A percentile compares a stretch with the other conserved stretches of the same genome.
Conservation (phyloP, 345 rosid genomes). For the Populus pruinosa region DNA sequence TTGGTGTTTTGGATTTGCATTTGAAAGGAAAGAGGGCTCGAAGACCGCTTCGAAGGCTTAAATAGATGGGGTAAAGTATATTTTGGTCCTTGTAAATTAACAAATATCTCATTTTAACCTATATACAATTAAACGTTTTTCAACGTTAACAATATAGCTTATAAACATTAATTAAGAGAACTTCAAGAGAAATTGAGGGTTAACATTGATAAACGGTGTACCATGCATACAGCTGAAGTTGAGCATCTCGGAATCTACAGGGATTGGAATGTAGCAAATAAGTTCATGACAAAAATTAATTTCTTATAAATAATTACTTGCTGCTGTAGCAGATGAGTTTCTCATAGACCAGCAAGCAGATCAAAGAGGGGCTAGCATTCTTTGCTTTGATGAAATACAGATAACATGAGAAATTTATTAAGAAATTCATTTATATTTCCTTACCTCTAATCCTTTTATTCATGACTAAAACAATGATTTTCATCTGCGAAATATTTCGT, state of each 20-base stretch:
- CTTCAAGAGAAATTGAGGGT: too few relatives aligned
- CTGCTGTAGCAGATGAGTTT: slow-evolving; percentile 83
- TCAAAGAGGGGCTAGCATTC: slow-evolving; percentile 73
- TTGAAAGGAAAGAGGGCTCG: not conserved
- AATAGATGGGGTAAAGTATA: not conserved
- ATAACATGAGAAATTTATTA: slow-evolving; percentile 26
- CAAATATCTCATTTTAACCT: not conserved
- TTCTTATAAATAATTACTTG: slow-evolving; percentile 38
- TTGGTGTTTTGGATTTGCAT: slow-evolving; percentile 23
- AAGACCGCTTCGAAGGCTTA: not conserved
- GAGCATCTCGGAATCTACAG: too few relatives aligned
- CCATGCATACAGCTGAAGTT: too few relatives aligned
- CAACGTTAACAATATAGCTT: not conserved
- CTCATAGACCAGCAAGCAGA: slow-evolving; percentile 54
- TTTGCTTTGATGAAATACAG: slow-evolving; percentile 97
- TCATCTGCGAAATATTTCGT: too few relatives aligned
- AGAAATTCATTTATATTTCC: slow-evolving; percentile 2
- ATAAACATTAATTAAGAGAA: too few relatives aligned
- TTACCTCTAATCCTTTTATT: not conserved
- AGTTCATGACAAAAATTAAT: too few relatives aligned
- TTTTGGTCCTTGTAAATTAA: not conserved
- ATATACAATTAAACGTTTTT: not conserved
- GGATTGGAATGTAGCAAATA: too few relatives aligned
- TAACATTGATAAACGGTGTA: too few relatives aligned
- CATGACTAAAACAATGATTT: too few relatives aligned